Evolutionary conservation across 2,329 filamentous ascomycete genomes (phyloP).

Genomic region (Claviceps fusiformis): DNA sequence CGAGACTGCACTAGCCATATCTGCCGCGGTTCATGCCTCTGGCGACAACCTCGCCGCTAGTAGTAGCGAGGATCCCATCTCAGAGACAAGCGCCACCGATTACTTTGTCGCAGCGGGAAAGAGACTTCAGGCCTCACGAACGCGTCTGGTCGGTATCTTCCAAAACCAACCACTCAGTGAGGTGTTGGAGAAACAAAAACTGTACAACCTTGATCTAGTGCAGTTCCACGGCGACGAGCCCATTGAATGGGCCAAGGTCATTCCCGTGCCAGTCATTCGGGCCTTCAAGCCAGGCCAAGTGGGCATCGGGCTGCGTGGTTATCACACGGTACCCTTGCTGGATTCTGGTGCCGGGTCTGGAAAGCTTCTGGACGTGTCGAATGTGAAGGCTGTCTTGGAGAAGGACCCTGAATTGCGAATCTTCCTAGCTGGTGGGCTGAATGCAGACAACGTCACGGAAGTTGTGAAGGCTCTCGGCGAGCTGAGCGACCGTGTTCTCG

Average conservation of each 20-base stretch:
- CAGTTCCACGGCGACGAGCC: constrained; percentile 90
- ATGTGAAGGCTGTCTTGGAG: constrained; percentile 52
- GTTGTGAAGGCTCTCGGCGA: constrained; percentile 51
- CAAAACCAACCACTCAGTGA: constrained; percentile 78
- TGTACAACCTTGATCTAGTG: constrained; percentile 71
- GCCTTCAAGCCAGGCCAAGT: constrained; percentile 66
- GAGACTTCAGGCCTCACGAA: constrained; percentile 40
- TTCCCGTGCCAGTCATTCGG: constrained; percentile 83
- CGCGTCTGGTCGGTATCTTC: constrained; percentile 86
- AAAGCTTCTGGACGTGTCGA: constrained; percentile 56
- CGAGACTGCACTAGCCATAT: constrained; percentile 69
- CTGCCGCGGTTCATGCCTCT: constrained; percentile 61
- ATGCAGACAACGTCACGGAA: constrained; percentile 61
- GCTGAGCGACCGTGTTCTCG: constrained; percentile 50
- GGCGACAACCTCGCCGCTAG: constrained; percentile 27
- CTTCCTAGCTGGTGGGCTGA: constrained; percentile 74
- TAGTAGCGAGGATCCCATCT: constrained; percentile 13
- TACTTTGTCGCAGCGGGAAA: constrained; percentile 52
- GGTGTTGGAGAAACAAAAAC: constrained; percentile 62
- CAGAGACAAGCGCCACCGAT: constrained; percentile 35
- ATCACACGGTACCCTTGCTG: constrained; percentile 70
- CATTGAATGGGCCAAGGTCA: constrained; percentile 76
- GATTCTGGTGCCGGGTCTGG: constrained; percentile 83
- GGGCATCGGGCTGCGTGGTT: constrained; percentile 62
- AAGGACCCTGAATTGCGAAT: constrained; percentile 59